Conservation (phyloP, 768 basidiomycete genomes). For the Dioszegia hungarica region DNA sequence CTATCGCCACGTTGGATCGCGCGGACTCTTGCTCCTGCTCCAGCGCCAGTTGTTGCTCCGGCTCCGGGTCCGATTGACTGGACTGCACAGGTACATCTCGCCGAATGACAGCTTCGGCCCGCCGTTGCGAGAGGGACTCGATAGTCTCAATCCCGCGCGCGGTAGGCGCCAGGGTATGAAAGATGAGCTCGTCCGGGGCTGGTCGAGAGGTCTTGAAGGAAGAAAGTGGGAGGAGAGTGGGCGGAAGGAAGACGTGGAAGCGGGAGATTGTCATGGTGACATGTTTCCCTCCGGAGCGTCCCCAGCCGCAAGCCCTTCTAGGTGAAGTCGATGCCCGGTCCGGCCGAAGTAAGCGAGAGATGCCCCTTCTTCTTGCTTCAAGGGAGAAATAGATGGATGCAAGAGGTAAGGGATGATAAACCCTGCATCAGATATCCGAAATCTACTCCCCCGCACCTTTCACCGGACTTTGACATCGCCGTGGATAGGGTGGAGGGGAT, state of each 20-base stretch:
- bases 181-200: neutral
- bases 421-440: too few relatives aligned
- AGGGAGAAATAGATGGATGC: too few relatives aligned
- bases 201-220: neutral
- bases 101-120: neutral
- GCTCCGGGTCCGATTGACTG: neutral
- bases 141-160: neutral
- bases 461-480: too few relatives aligned
- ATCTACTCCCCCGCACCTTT: too few relatives aligned
- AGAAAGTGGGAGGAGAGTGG: neutral
- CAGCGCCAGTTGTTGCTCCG: neutral
- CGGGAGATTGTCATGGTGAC: neutral
- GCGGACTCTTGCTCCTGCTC: neutral
- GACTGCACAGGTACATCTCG: neutral
- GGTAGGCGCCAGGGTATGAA: neutral
- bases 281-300: too few relatives aligned
- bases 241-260: slow-evolving; percentile 9
- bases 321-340: too few relatives aligned
- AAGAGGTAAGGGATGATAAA: too few relatives aligned
- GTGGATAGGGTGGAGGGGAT: too few relatives aligned
- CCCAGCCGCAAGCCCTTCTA: too few relatives aligned
- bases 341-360: too few relatives aligned
- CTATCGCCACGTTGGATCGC: too few relatives aligned
- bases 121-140: neutral
- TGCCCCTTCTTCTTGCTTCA: too few relatives aligned